Evolutionary conservation across 1,284 basidiomycete species (phyloP), one percentile per base, ranked within the genome.

Genomic region (Ganoderma lingzhi): DNA sequence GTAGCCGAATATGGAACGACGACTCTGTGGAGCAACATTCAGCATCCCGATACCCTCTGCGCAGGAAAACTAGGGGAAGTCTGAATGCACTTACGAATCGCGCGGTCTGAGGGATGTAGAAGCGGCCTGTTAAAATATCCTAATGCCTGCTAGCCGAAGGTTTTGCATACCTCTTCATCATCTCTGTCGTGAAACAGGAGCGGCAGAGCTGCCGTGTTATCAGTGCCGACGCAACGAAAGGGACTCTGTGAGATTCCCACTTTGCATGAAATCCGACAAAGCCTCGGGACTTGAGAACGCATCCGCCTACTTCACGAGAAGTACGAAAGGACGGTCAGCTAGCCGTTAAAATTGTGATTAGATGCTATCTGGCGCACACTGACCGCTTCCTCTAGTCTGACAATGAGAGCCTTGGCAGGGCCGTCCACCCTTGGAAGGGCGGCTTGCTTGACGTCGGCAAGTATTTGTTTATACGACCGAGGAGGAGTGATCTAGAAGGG

Each of bases 1-100:
- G 74, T 88, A 92, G 2, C 93, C 93, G 78, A 94, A 93, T 41
- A 93, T 80, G 0, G 93, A 95, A n/a, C 92, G 89, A 44, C 89
- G 87, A 66, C 82, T 81, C 90, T 90, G 51, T 28, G 45, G 2
- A 41, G 6, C 17, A 14, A 39, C 6, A 12, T 42, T 42, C 17
- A 48, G 41, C 14, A 5, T 3, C 41, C n/a, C 45, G 9, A 9
- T 15, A 51, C n/a, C 30, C 19, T 28, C 15, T 4, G 39, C 30
- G 28, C 5, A 39, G 41, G 23, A 28, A 17, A 9, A 61, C 15
- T 1, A 42, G 3, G 9, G 37, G 35, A 35, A 35, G 6, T 42
- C 6, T 28, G 59, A 17, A 30, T 42, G 32, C 14, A 74, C 78
- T 67, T 56, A 80, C 78, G 69, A 76, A 75, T 60, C 67, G 71